Conservation (phyloP, 2,329 filamentous ascomycete species). For the Aspergillus texensis region DNA sequence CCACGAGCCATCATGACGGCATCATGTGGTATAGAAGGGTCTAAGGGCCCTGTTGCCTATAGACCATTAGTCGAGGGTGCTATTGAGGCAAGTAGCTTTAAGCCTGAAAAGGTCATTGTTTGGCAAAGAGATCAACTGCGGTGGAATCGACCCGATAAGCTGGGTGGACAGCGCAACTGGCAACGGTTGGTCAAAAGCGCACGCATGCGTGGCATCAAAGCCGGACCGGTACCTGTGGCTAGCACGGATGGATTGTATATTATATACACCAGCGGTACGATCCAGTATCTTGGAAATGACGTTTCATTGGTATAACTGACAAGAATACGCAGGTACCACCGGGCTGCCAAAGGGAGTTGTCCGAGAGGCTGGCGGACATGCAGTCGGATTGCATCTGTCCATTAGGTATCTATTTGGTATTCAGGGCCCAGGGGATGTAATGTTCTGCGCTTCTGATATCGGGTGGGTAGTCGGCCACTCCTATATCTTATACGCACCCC, state of each 20-base stretch:
- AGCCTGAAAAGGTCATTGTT: conserved; percentile 72
- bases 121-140: conserved; percentile 80
- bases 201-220: conserved; percentile 65
- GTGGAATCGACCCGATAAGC: conserved; percentile 71
- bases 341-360: conserved; percentile 82
- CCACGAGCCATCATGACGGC: conserved; percentile 81
- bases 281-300: conserved; percentile 13
- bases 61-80: conserved; percentile 75
- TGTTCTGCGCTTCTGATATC: conserved; percentile 81
- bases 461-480: conserved; percentile 88
- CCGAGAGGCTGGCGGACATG: conserved; percentile 81
- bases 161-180: conserved; percentile 77
- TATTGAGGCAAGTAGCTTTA: conserved; percentile 66
- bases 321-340: conserved; percentile 63
- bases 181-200: conserved; percentile 74
- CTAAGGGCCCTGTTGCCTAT: conserved; percentile 78
- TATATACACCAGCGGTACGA: conserved; percentile 74
- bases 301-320: not conserved
- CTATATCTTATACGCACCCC: conserved; percentile 86
- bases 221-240: conserved; percentile 74
- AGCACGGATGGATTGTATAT: conserved; percentile 84
- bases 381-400: conserved; percentile 79
- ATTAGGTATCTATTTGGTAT: conserved; percentile 83
- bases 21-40: conserved; percentile 87
- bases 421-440: conserved; percentile 79